Evolutionary conservation across 768 basidiomycete genomes (phyloP).

Genomic region (Russula earlei): DNA sequence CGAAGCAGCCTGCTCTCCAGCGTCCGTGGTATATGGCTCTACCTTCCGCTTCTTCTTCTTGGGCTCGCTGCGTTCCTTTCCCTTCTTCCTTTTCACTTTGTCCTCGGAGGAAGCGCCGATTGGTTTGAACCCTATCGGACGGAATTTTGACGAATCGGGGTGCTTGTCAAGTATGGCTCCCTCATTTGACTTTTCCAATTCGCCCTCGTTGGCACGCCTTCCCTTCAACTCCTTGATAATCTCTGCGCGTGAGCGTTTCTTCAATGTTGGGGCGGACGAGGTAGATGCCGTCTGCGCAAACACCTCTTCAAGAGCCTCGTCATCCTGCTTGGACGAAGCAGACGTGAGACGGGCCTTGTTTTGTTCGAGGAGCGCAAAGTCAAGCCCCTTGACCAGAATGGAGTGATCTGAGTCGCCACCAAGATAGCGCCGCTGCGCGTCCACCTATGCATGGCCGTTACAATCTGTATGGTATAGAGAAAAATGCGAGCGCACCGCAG

Average conservation of each 20-base stretch:
- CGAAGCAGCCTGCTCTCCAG: slow-evolving; percentile 11
- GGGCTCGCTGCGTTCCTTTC: slow-evolving; percentile 34
- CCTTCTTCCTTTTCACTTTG: slow-evolving; percentile 42
- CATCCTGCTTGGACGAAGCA: slow-evolving; percentile 47
- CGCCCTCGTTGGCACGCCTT: slow-evolving; percentile 32
- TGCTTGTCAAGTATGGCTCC: slow-evolving; percentile 31
- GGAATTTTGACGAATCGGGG: slow-evolving; percentile 33
- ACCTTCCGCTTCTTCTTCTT: slow-evolving; percentile 55
- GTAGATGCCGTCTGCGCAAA: slow-evolving; percentile 40
- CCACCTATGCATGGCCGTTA: slow-evolving; percentile 38
- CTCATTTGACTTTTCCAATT: slow-evolving; percentile 15
- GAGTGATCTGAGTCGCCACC: slow-evolving; percentile 83
- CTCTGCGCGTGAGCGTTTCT: slow-evolving; percentile 73
- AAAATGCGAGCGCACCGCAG: slow-evolving; percentile 37
- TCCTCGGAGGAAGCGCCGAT: slow-evolving; percentile 33
- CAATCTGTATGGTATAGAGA: background rate
- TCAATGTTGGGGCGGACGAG: slow-evolving; percentile 27
- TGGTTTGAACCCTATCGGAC: slow-evolving; percentile 56
- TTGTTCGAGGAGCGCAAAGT: slow-evolving; percentile 77
- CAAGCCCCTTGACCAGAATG: slow-evolving; percentile 83
- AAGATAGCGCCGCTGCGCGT: slow-evolving; percentile 64
- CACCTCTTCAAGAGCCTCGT: slow-evolving; percentile 73
- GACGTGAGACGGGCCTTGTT: slow-evolving; percentile 57
- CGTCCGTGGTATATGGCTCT: slow-evolving; percentile 23
- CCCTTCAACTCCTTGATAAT: slow-evolving; percentile 64